Percentiles rank a stretch among this genome's conserved stretches.
Evolutionary conservation across 805 yeast genomes (phyloP).

Genomic region (Candida sithepensis): DNA sequence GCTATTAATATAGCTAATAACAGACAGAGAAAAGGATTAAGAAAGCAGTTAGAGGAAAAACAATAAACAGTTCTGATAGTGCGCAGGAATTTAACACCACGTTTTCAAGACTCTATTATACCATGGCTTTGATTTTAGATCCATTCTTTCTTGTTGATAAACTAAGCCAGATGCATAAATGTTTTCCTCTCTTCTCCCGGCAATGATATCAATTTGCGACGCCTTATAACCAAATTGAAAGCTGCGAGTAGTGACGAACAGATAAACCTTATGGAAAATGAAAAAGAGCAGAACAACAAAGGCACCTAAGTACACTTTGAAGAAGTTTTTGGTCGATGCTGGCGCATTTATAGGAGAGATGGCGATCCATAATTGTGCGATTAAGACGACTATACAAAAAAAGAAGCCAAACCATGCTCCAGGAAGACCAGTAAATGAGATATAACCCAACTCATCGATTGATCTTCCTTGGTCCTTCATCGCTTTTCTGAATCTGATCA

Average conservation of each 20-base stretch:
- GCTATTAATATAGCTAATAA: no score
- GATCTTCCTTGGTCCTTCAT: slow-evolving; percentile 39
- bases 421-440: slow-evolving; percentile 38
- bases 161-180: slow-evolving; percentile 12
- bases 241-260: slow-evolving; percentile 6
- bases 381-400: slow-evolving; percentile 35
- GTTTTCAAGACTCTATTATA: slow-evolving; percentile 34
- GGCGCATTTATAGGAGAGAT: slow-evolving; percentile 37
- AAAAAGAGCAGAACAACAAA: slow-evolving; percentile 42
- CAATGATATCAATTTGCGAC: slow-evolving; percentile 19
- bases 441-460: slow-evolving; percentile 38
- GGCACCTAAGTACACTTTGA: slow-evolving; percentile 44
- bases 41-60: no score
- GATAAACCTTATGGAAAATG: slow-evolving; percentile 38
- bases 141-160: slow-evolving; percentile 48
- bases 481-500: slow-evolving; percentile 44
- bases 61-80: neutral
- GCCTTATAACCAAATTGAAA: slow-evolving; percentile 15
- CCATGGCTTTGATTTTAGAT: slow-evolving; percentile 28
- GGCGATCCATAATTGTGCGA: slow-evolving; percentile 48
- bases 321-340: slow-evolving; percentile 35
- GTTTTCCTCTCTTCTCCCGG: slow-evolving; percentile 19
- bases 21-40: no score
- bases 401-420: slow-evolving; percentile 40
- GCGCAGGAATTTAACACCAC: slow-evolving; percentile 41